phyloP scores from a whole-genome alignment of 306 rosid genomes.

The Casuarina glauca region DNA sequence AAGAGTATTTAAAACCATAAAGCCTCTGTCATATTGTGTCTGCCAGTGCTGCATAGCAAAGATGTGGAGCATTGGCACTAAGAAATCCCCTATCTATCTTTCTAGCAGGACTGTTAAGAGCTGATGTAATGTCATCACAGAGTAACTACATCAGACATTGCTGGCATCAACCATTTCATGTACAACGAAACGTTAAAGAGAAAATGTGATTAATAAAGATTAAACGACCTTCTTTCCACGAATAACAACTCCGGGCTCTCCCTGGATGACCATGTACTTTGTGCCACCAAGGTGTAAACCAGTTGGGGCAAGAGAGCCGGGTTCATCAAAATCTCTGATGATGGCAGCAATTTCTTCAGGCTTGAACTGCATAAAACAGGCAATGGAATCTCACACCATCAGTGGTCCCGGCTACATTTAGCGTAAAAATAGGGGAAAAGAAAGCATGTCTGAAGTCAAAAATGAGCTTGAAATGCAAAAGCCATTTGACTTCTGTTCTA shows the following conservation, averaged over 20 bases:
- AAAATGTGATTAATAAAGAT: neutral
- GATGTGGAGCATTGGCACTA: neutral
- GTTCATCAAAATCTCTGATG: constrained; percentile 49
- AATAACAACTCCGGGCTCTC: constrained; percentile 55
- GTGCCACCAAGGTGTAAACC: constrained; percentile 55
- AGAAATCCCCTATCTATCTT: neutral
- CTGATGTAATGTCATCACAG: neutral
- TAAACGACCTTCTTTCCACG: constrained; percentile 59
- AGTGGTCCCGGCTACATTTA: neutral
- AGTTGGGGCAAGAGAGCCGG: constrained; percentile 59
- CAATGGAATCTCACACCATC: neutral
- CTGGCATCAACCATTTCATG: too few species aligned
- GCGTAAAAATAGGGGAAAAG: neutral
- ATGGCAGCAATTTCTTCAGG: constrained; percentile 47
- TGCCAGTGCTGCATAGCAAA: neutral
- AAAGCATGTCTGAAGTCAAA: neutral
- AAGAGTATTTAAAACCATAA: neutral
- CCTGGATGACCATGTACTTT: constrained; percentile 67
- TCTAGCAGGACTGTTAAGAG: neutral
- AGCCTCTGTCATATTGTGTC: neutral
- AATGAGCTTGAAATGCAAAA: neutral
- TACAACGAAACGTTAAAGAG: neutral
- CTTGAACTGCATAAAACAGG: constrained; percentile 36
- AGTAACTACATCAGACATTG: too few species aligned
- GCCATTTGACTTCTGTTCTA: neutral